Evolutionary conservation across 2,329 filamentous ascomycete genomes (phyloP), one percentile per base, ranked within the genome.

Genomic region (Fusarium virguliforme): DNA sequence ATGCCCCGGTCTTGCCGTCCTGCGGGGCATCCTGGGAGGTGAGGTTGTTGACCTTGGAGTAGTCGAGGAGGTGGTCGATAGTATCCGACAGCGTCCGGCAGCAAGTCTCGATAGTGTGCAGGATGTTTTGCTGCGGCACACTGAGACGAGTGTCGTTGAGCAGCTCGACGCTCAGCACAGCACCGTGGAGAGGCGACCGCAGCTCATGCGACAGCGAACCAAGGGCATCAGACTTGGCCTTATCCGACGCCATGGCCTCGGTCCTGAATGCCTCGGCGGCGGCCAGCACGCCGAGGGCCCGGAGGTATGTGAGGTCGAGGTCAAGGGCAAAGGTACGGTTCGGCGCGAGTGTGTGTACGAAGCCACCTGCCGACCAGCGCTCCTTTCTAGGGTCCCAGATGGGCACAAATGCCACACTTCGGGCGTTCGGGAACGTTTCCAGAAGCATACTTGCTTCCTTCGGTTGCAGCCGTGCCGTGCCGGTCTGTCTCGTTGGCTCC

Each of bases 201-300:
- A 91, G 78, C 74, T 91, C 89, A 72, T 91, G 89, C 4, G 86
- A 89, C 6, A 91, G 84, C 1, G 86, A 89, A 1, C 87, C 86
- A 8, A 91, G 83, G 37, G 89, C 86, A 62, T 90, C 87, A 2
- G 85, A 85, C 74, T 89, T 89, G 34, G 86, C 85, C 58, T 81
- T 84, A 35, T 85, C 82, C 0, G 81, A 80, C 9, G 77, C 74
- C 10, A 77, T 61, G 0, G 79, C 73, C 10, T 82, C 77, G 5
- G 88, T 66, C 2, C 85, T 81, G 0, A 85, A 83, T 1, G 90
- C 79, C 59, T 91, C 88, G 0, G 86, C 83, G 82, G 89, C 89
- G 15, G 88, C 85, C 1, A 85, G 84, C 59, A 86, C 85, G 0
- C 84, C 84, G 66, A 89, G 89, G 0, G 84, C 85, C 5, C 80